Base-by-base conservation (phyloP, 495 filamentous ascomycete species). In the Lophium mytilinum region DNA sequence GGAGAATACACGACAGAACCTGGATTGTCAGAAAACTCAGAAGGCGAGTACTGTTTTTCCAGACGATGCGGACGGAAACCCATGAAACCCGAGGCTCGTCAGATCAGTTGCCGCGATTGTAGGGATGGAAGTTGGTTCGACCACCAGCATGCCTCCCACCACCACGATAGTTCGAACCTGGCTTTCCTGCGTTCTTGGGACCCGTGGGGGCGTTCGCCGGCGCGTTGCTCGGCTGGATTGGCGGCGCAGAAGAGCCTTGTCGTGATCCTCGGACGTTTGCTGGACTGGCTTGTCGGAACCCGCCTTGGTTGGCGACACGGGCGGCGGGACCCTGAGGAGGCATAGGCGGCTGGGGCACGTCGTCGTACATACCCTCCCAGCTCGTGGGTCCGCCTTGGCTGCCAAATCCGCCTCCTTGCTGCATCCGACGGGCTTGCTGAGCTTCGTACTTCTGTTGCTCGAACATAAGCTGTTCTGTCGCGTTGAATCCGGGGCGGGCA, bases 351-450 rank as follows among this genome's bases (percentile, higher is more conserved):
- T 91, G 90, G 19, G 94, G 94, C 1, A 95, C 90, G 68, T 96
- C 93, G 68, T 98, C 93, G 70, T 98, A 98, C 93, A 98, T 98
- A 53, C 93, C 93, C 71, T 98, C 93, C 92, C 93, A 97, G 19
- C 85, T 89, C 19, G 88, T 91, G 21, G 86, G 85, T 4, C 78
- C 78, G 39, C 79, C 80, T 30, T 60, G 43, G 48, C 51, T 69
- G 56, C 63, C 66, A 50, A 68, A 67, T n/a, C 62, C 66, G 21
- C 43, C 56, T 42, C 39, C 19, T 19, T 69, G 66, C 37, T 69
- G 64, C 58, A 66, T 63, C 37, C 67, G 65, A 12, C 57, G 78
- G 50, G 75, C 79, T 66, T 86, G 82, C 69, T 88, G 87, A 55
- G 83, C 83, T 55, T 87, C 85, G 68, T 90, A 93, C 70, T 92